phyloP scores from a whole-genome alignment of 2,329 filamentous ascomycete species.

The Fusarium pseudonygamai region DNA sequence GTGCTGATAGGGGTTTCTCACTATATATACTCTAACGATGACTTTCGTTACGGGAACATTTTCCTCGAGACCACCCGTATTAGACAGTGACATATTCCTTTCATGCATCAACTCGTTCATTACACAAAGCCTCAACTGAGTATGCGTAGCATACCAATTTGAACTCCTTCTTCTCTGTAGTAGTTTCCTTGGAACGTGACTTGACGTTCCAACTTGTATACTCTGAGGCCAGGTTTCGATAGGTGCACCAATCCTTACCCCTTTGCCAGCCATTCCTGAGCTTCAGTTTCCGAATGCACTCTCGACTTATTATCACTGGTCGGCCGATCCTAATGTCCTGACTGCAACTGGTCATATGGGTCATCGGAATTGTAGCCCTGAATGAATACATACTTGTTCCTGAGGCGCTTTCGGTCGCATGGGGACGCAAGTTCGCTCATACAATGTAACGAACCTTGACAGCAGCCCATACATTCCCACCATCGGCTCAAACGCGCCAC shows the following conservation, averaged over 20 bases:
- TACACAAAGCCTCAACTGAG: neutral
- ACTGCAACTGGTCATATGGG: neutral
- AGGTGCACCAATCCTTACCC: neutral
- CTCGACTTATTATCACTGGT: neutral
- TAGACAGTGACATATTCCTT: neutral
- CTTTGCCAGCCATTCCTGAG: neutral
- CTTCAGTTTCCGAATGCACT: neutral
- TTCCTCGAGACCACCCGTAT: neutral
- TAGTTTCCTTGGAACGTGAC: neutral
- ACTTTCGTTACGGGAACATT: neutral
- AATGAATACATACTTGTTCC: neutral
- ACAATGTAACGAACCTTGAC: neutral
- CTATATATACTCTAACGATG: neutral
- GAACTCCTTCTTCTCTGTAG: neutral
- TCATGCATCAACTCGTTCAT: neutral
- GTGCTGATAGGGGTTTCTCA: neutral
- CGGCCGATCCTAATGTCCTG: neutral
- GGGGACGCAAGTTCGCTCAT: neutral
- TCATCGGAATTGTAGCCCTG: neutral
- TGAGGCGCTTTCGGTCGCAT: neutral
- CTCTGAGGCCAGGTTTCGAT: neutral
- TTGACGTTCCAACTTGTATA: neutral
- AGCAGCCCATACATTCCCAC: constrained; percentile 16
- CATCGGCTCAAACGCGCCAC: neutral
- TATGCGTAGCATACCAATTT: neutral